Evolutionary conservation across 202 grass and related monocot genomes (phyloP).

Genomic region (Alloteropsis angusta): DNA sequence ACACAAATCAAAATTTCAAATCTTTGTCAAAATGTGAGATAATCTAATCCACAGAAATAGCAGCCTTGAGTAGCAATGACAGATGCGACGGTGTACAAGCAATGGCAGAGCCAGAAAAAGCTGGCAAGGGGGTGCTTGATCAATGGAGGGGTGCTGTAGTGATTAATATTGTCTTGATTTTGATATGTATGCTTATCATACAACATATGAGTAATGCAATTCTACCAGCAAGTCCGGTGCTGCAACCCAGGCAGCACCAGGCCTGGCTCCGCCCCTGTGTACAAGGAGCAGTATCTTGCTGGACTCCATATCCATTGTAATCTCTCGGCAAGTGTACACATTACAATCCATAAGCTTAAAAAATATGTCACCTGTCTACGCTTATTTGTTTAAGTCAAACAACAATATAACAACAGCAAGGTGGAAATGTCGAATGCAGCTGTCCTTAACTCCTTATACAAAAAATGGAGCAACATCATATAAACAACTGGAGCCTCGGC

Average conservation of each 20-base stretch:
- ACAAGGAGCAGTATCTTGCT: not conserved
- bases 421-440: not conserved
- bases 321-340: not conserved
- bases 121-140: too few species aligned
- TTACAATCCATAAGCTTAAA: constrained; percentile 13
- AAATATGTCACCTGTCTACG: not conserved
- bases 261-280: too few species aligned
- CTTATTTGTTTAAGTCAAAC: not conserved
- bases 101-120: too few species aligned
- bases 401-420: not conserved
- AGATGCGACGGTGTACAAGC: not conserved
- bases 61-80: not conserved
- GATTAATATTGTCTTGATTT: too few species aligned
- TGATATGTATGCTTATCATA: too few species aligned
- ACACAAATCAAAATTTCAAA: not conserved
- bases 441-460: not conserved
- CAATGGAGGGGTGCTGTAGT: too few species aligned
- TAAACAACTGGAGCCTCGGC: not conserved
- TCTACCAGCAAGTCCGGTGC: too few species aligned
- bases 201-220: too few species aligned
- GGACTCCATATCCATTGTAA: not conserved
- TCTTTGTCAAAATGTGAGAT: not conserved
- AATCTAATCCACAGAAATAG: not conserved
- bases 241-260: too few species aligned
- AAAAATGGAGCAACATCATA: not conserved